These are phyloP conservation scores for Xylariaceae sp. DNA, from an alignment of 2,329 filamentous ascomycete genomes.

Conservation along the genomic window DNA sequence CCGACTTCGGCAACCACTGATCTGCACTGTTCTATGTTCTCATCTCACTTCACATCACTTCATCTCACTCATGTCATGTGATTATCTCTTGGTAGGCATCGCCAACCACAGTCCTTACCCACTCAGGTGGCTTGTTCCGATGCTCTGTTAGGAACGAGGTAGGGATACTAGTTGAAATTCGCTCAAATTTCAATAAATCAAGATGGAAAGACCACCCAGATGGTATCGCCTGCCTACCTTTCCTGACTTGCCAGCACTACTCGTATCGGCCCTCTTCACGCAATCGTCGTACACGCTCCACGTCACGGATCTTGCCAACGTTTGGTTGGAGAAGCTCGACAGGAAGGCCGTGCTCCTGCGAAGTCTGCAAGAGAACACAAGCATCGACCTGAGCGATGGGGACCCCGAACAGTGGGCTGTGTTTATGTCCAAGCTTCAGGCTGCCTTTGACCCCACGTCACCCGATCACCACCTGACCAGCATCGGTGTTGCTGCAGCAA, in stretches of 20 bases:
- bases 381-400: conserved; percentile 64
- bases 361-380: conserved; percentile 57
- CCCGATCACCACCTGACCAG: conserved; percentile 39
- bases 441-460: conserved; percentile 44
- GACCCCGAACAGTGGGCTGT: conserved; percentile 61
- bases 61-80: too few relatives aligned
- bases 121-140: too few relatives aligned
- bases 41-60: too few relatives aligned
- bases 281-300: conserved; percentile 56
- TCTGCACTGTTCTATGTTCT: too few relatives aligned
- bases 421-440: conserved; percentile 58
- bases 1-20: too few relatives aligned
- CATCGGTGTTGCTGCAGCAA: conserved; percentile 37
- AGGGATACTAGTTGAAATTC: not conserved
- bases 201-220: conserved; percentile 26
- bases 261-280: conserved; percentile 56
- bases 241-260: conserved; percentile 49
- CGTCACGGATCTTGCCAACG: conserved; percentile 64
- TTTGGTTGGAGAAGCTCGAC: conserved; percentile 66
- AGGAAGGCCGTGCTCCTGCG: conserved; percentile 57
- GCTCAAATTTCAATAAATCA: too few relatives aligned
- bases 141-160: not conserved
- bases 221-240: conserved; percentile 47
- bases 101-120: too few relatives aligned
- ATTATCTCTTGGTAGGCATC: too few relatives aligned